Evolutionary conservation across 2,329 filamentous ascomycete species (phyloP).

Genomic region (Penicillium sp.): DNA sequence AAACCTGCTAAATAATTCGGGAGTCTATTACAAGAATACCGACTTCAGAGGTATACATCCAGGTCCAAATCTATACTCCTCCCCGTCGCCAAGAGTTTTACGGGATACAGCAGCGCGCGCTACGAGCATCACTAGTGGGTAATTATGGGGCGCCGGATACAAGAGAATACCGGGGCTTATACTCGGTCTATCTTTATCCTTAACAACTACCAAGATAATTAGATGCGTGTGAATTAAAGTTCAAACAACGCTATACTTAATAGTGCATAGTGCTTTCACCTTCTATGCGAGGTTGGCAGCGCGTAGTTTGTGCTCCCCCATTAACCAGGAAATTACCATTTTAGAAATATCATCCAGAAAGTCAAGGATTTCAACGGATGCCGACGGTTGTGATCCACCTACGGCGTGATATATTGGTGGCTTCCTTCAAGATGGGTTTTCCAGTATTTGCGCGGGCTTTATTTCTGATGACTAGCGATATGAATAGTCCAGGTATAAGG

Average conservation of each 20-base stretch:
- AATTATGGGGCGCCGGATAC: not conserved
- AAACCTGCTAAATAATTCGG: too few relatives aligned
- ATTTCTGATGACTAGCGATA: too few relatives aligned
- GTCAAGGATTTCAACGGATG: too few relatives aligned
- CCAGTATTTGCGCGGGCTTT: too few relatives aligned
- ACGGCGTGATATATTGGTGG: too few relatives aligned
- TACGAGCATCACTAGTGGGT: not conserved
- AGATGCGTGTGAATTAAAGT: not conserved
- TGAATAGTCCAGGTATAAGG: too few relatives aligned
- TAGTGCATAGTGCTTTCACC: not conserved
- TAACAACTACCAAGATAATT: not conserved
- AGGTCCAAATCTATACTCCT: not conserved
- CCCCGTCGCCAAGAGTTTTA: not conserved
- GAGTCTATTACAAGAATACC: too few relatives aligned
- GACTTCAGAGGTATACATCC: not conserved
- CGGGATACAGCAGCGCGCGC: not conserved
- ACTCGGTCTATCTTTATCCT: constrained; percentile 1
- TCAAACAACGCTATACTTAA: not conserved
- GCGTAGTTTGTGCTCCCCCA: constrained; percentile 48
- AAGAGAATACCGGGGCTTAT: not conserved
- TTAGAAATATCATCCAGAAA: too few relatives aligned
- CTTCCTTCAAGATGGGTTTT: too few relatives aligned
- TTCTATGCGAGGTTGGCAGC: constrained; percentile 10
- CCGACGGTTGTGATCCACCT: too few relatives aligned
- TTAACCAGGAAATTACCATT: constrained; percentile 50